Percentiles rank a stretch among this genome's conserved stretches.
These are phyloP conservation scores for Saccharomyces hybrid DNA, from an alignment of 1,139 yeast genomes.

Conservation along the genomic window DNA sequence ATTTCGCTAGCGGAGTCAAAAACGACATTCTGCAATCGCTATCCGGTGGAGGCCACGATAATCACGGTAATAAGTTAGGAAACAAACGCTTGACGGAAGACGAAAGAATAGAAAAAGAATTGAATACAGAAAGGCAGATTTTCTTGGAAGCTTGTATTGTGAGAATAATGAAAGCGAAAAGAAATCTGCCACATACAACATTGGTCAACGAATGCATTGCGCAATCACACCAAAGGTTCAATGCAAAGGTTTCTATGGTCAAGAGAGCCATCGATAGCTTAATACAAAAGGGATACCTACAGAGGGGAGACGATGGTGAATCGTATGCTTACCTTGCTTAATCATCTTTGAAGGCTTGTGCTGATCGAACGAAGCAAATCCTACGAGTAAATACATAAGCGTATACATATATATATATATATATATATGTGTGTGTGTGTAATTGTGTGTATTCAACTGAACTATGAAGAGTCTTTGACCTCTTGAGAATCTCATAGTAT, in stretches of 20 bases:
- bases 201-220: conserved; percentile 84
- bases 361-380: not conserved
- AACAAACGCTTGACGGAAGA: conserved; percentile 40
- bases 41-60: conserved; percentile 5
- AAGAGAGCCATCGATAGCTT: conserved; percentile 80
- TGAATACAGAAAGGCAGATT: conserved; percentile 80
- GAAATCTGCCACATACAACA: conserved; percentile 67
- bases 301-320: conserved; percentile 62
- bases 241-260: conserved; percentile 77
- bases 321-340: conserved; percentile 71
- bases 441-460: not conserved
- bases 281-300: conserved; percentile 79
- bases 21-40: conserved; percentile 39
- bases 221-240: conserved; percentile 77
- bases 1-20: conserved; percentile 77
- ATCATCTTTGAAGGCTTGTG: not conserved
- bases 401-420: no score
- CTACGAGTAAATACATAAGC: not conserved
- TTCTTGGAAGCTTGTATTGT: conserved; percentile 90
- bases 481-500: not conserved
- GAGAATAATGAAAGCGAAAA: conserved; percentile 92
- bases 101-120: conserved; percentile 76
- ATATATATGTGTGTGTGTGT: not conserved
- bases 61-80: conserved; percentile 6
- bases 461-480: not conserved